Base-by-base conservation (phyloP, 768 basidiomycete genomes). In the Tulasnella calospora region DNA sequence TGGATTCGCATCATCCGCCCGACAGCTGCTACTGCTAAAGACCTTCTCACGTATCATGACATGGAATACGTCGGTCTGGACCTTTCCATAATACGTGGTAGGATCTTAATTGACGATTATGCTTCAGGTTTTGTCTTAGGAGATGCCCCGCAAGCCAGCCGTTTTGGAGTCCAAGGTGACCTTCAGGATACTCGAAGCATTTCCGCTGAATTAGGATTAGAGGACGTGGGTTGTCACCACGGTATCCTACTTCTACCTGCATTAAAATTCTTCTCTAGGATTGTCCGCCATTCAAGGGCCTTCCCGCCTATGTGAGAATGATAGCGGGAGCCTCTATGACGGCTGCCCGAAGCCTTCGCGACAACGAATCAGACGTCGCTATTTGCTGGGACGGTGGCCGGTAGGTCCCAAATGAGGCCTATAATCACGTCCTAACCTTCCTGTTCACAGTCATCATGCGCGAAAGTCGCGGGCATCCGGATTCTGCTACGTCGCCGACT, bases 401-500 rank as follows among this genome's bases (percentile, higher is more conserved):
- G 76, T 71, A 61, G 13, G 41, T 57, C 30, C 36, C 21, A 33
- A 73, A 19, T 6, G 70, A 19, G 23, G 78, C 73, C 83, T 76
- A 12, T n/a, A 46, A 55, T 79, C 33, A 76, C 8, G n/a, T 73
- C 57, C 40, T 12, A 55, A 61, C 57, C 61, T 30, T 19, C 10
- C 7, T 5, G 1, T 57, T 13, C 35, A 10, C 17, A 91, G 95
- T 81, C 96, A 97, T 81, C 96, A 98, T 81, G 93, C 94, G 0
- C 89, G 90, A 73, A 92, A 94, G 82, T 87, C 89, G 0, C 87
- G 86, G 61, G 95, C 95, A 0, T 90, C 93, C 4, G 96, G 96
- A 0, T 99, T 94, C 84, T 99, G 96, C 86, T 99, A 98, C 82
- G 92, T 98, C 30, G 93, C 94, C 1, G 96, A 98, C 82, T 91